Percentiles rank a stretch among this genome's conserved stretches.
These are phyloP conservation scores for Termitomyces eurrhizus DNA, from an alignment of 768 basidiomycete genomes.

Conservation along the genomic window DNA sequence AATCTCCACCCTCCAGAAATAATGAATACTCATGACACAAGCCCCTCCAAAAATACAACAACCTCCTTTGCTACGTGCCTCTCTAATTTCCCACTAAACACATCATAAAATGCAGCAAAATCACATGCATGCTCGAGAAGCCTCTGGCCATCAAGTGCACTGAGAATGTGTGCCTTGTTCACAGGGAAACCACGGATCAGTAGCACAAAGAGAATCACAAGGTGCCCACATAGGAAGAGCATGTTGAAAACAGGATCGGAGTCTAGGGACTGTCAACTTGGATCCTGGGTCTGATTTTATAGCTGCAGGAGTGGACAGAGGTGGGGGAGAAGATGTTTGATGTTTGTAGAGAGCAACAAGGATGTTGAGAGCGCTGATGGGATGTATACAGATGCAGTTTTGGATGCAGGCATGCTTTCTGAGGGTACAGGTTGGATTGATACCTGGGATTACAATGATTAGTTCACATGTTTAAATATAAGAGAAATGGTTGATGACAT, in stretches of 20 bases:
- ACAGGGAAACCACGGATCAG: slow-evolving; percentile 36
- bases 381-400: slow-evolving; percentile 46
- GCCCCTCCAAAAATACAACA: slow-evolving; percentile 47
- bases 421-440: slow-evolving; percentile 49
- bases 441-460: slow-evolving; percentile 28
- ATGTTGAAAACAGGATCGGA: slow-evolving; percentile 22
- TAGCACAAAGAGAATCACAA: slow-evolving; percentile 68
- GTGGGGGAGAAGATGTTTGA: slow-evolving; percentile 19
- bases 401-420: slow-evolving; percentile 44
- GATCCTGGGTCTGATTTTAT: slow-evolving; percentile 16
- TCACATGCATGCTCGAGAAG: slow-evolving; percentile 42
- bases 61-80: slow-evolving; percentile 45
- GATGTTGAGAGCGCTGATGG: slow-evolving; percentile 44
- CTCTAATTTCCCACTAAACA: slow-evolving; percentile 28
- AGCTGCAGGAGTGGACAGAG: slow-evolving; percentile 1
- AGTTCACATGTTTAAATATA: neutral
- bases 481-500: slow-evolving; percentile 20
- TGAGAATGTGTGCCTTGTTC: slow-evolving; percentile 35
- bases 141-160: slow-evolving; percentile 21
- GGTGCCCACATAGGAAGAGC: slow-evolving; percentile 65
- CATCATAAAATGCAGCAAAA: slow-evolving; percentile 42
- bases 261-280: slow-evolving; percentile 25
- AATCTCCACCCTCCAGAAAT: too few relatives aligned
- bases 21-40: slow-evolving; percentile 20
- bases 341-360: slow-evolving; percentile 47